A percentile compares a stretch with the other conserved stretches of the same genome.
Evolutionary conservation across 257 asterid genomes (phyloP).

Genomic region (Solanum appendiculatum): DNA sequence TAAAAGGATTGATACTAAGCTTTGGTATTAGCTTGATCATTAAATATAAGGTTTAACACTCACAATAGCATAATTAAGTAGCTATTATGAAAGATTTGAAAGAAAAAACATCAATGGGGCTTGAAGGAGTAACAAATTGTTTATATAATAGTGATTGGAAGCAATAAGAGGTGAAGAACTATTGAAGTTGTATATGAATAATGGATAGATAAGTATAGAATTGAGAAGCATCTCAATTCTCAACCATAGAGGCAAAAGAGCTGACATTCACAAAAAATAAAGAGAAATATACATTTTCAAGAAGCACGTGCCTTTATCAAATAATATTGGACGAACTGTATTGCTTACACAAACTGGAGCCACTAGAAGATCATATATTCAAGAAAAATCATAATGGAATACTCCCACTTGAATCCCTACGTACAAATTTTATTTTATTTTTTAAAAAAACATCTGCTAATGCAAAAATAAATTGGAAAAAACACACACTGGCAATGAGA

Average conservation of each 20-base stretch:
- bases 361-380: not conserved
- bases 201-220: not conserved
- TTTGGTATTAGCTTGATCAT: not conserved
- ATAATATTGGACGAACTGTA: not conserved
- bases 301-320: slow-evolving; percentile 10
- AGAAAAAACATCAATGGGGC: not conserved
- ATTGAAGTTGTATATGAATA: not conserved
- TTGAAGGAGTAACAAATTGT: not conserved
- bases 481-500: not conserved
- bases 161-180: not conserved
- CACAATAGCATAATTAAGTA: not conserved
- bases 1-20: not conserved
- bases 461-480: not conserved
- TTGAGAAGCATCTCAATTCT: not conserved
- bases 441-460: not conserved
- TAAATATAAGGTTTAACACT: not conserved
- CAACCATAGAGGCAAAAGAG: slow-evolving; percentile 9
- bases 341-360: not conserved
- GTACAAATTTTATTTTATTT: too few relatives aligned
- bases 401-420: not conserved
- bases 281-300: not conserved
- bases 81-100: not conserved
- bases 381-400: not conserved
- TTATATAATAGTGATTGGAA: not conserved
- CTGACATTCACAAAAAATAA: slow-evolving; percentile 15